phyloP scores from a whole-genome alignment of 1,284 basidiomycete genomes.

The Phellopilus nigrolimitatus region DNA sequence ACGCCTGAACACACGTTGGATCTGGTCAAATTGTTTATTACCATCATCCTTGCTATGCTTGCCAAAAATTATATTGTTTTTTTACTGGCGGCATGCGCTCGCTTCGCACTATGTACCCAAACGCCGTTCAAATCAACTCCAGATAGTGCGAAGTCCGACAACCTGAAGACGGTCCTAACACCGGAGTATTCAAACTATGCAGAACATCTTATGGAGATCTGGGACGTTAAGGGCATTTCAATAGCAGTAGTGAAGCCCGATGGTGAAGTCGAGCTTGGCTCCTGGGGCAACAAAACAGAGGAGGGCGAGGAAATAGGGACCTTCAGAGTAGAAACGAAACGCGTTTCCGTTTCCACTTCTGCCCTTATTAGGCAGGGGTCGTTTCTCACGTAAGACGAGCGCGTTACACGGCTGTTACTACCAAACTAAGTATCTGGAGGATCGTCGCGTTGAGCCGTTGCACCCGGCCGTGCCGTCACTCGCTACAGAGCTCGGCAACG shows the following conservation, averaged over 20 bases:
- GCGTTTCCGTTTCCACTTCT: background rate
- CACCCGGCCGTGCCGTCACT: too few species aligned
- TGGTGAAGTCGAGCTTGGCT: conserved; percentile 9
- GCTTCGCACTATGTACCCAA: background rate
- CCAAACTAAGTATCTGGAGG: too few species aligned
- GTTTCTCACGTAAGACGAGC: too few species aligned
- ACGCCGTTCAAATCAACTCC: background rate
- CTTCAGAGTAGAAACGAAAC: background rate
- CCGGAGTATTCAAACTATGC: conserved; percentile 5
- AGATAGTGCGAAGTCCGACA: too few species aligned
- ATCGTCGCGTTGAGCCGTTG: too few species aligned
- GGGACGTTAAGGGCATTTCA: conserved; percentile 11
- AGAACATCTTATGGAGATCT: conserved; percentile 11
- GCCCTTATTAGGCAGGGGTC: background rate
- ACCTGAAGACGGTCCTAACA: conserved; percentile 1
- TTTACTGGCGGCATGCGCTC: too few species aligned
- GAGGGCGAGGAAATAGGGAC: conserved; percentile 24
- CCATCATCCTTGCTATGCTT: too few species aligned
- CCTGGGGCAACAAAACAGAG: conserved; percentile 27
- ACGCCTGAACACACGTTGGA: too few species aligned
- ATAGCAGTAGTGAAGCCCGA: conserved; percentile 11
- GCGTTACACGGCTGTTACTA: too few species aligned
- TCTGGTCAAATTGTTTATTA: too few species aligned
- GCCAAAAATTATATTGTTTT: too few species aligned
- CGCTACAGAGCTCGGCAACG: too few species aligned